Evolutionary conservation across 2,329 filamentous ascomycete species (phyloP), one percentile per base, ranked within the genome.

Genomic region (Aspergillus sp.): DNA sequence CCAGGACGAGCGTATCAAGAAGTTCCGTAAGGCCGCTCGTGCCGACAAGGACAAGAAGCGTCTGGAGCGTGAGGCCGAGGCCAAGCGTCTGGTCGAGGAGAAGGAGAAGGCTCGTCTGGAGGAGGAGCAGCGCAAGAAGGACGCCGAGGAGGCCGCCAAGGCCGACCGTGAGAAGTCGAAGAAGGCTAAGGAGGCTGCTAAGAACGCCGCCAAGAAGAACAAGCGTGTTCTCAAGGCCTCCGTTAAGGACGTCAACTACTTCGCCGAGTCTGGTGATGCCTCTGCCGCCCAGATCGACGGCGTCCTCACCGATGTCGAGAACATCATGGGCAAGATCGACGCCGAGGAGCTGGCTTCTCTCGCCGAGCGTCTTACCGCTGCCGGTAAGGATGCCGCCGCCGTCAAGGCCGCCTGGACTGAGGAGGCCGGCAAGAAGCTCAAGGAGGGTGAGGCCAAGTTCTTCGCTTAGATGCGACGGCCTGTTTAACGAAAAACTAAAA

Each of bases 181-280:
- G 87, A 99, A 99, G 86, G 89, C 90, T 62, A 99, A 98, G 84
- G 95, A 99, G 80, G 94, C 94, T 2, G 95, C 95, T 59, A 99
- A 99, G 88, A 97, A 92, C 73, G 95, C 95, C 14, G 90, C 95
- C 71, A 99, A 99, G 90, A 99, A 99, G 90, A 99, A 99, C 87
- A 97, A 97, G 87, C 92, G 95, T 83, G 90, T 98, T 52, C 88
- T 99, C 70, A 92, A 96, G 78, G 88, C 87, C 63, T 92, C 91
- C 66, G 90, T 94, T 79, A 99, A 99, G 85, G 95, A 99, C 68
- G 93, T 91, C 71, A 97, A 97, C 84, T 99, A 99, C 87, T 97
- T 99, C 77, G 84, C 83, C 58, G 81, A 81, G 20, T 81, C 84
- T 49, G 90, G 88, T 56, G 90, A 93, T 61, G 81, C 88, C 26